Evolutionary conservation across 1,284 basidiomycete genomes (phyloP).

Genomic region (Papiliotrema fonsecae): DNA sequence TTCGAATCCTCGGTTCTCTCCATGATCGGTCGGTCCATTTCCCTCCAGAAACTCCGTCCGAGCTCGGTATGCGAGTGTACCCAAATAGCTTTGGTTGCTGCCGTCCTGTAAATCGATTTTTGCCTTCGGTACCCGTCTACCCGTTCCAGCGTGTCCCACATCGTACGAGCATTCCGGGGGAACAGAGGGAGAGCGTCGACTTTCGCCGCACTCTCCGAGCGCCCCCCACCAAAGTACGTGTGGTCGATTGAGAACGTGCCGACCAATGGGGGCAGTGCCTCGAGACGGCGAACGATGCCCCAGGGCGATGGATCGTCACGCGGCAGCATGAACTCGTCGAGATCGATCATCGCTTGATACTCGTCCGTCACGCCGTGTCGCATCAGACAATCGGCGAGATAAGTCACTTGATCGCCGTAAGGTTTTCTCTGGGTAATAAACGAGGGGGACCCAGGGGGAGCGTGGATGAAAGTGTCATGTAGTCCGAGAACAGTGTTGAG

Average conservation of each 20-base stretch:
- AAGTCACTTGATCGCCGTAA: constrained; percentile 8
- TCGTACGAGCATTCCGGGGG: background rate
- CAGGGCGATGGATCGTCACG: constrained; percentile 4
- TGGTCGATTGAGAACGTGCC: constrained; percentile 7
- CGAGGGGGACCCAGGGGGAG: constrained; percentile 1
- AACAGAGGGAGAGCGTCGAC: background rate
- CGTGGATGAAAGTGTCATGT: constrained; percentile 4
- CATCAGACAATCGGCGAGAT: constrained; percentile 8
- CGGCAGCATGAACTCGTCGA: constrained; percentile 6
- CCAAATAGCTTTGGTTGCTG: background rate
- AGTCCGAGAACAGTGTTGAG: constrained; percentile 6
- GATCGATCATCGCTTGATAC: constrained; percentile 9
- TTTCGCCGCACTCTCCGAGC: background rate
- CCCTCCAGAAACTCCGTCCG: background rate
- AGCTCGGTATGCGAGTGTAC: background rate
- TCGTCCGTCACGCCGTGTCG: constrained; percentile 7
- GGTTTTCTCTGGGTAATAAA: background rate
- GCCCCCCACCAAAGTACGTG: constrained; percentile 3
- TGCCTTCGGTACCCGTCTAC: background rate
- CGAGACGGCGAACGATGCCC: constrained; percentile 1
- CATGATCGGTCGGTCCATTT: background rate
- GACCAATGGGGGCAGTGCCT: background rate
- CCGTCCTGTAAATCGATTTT: background rate
- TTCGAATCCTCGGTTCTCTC: background rate
- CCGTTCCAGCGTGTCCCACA: constrained; percentile 1